Evolutionary conservation across 306 rosid genomes (phyloP).

Genomic region (Macrotyloma uniflorum): DNA sequence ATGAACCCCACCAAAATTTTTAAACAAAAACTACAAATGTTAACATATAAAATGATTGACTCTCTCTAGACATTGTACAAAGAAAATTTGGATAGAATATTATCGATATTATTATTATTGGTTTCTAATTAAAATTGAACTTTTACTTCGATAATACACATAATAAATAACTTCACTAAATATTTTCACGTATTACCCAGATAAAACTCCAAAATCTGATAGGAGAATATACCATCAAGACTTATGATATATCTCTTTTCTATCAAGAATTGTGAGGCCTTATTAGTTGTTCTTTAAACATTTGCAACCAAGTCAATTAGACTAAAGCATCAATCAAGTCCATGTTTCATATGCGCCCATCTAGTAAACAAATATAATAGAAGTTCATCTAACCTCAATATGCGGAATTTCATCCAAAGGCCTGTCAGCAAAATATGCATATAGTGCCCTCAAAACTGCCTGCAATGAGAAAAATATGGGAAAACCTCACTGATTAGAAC

Average conservation of each 20-base stretch:
- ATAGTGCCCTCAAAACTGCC: slow-evolving; percentile 98
- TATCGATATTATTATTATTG: too few species aligned
- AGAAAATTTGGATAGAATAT: too few species aligned
- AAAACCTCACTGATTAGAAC: slow-evolving; percentile 28
- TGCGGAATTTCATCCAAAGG: slow-evolving; percentile 96
- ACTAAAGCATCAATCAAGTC: slow-evolving; percentile 21
- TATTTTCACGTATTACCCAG: too few species aligned
- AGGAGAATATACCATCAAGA: too few species aligned
- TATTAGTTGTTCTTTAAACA: slow-evolving; percentile 4
- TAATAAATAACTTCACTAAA: too few species aligned
- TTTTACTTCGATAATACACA: too few species aligned
- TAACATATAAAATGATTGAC: too few species aligned
- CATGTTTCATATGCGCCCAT: slow-evolving; percentile 5
- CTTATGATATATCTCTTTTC: neutral
- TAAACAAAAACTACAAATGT: too few species aligned
- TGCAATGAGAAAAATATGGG: slow-evolving; percentile 41
- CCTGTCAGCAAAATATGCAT: slow-evolving; percentile 97
- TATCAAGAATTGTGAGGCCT: neutral
- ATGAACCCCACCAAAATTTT: slow-evolving; percentile 10
- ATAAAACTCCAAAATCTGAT: too few species aligned
- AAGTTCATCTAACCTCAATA: slow-evolving; percentile 67
- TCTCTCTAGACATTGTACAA: too few species aligned
- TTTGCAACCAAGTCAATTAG: neutral
- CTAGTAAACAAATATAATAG: neutral
- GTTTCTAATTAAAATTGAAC: too few species aligned